Percentiles rank a stretch among this genome's conserved stretches.
Conservation (phyloP, 2,329 filamentous ascomycete genomes). For the Dactylellina sp. region DNA sequence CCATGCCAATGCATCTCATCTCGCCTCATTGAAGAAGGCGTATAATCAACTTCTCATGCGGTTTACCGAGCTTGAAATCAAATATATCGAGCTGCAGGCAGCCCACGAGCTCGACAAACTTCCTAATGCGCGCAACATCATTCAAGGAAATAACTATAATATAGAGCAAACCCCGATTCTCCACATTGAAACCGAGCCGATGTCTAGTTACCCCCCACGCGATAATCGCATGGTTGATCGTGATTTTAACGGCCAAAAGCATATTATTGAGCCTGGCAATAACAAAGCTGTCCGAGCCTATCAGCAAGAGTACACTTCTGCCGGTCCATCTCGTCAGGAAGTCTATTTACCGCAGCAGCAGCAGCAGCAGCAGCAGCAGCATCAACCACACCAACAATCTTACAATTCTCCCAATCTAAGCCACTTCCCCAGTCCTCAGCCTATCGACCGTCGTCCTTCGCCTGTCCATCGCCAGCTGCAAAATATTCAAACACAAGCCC, state of each 20-base stretch:
- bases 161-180: slow-evolving; percentile 53
- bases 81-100: slow-evolving; percentile 62
- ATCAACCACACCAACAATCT: not conserved
- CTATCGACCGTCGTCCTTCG: slow-evolving; percentile 46
- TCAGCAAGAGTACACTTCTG: slow-evolving; percentile 39
- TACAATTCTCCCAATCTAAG: slow-evolving; percentile 38
- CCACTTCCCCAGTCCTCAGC: slow-evolving; percentile 46
- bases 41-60: slow-evolving; percentile 68
- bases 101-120: slow-evolving; percentile 63
- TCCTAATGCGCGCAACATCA: slow-evolving; percentile 20
- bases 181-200: slow-evolving; percentile 51
- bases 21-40: slow-evolving; percentile 68
- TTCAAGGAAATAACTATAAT: slow-evolving; percentile 35
- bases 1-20: slow-evolving; percentile 66
- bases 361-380: not conserved
- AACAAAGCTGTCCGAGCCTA: slow-evolving; percentile 43
- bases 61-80: slow-evolving; percentile 68
- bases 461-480: slow-evolving; percentile 49
- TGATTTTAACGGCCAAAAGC: slow-evolving; percentile 58
- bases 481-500: slow-evolving; percentile 39
- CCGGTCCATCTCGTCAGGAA: slow-evolving; percentile 28
- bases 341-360: not conserved
- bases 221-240: slow-evolving; percentile 51
- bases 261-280: slow-evolving; percentile 56
- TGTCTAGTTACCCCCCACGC: slow-evolving; percentile 34